These are phyloP conservation scores for Fulvia fulva DNA, from an alignment of 2,329 filamentous ascomycete species.

Conservation along the genomic window DNA sequence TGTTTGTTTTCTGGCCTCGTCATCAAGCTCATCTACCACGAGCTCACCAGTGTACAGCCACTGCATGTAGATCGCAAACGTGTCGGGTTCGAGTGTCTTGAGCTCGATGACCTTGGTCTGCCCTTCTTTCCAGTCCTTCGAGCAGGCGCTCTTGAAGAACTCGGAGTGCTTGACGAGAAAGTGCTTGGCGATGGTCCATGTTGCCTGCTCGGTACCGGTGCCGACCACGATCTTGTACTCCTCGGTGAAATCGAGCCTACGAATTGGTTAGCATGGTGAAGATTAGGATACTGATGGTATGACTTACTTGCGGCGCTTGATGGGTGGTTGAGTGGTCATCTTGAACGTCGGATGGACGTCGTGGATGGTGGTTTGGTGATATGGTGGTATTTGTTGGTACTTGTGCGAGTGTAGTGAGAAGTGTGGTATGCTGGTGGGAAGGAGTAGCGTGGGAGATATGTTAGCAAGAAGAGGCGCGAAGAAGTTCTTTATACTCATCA, in stretches of 20 bases:
- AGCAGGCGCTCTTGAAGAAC: conserved; percentile 5
- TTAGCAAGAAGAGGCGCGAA: not conserved
- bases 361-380: not conserved
- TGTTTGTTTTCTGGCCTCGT: not conserved
- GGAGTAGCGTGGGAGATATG: not conserved
- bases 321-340: not conserved
- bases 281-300: too few relatives aligned
- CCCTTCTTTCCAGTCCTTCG: conserved; percentile 3
- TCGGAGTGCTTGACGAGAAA: not conserved
- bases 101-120: conserved; percentile 7
- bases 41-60: conserved; percentile 11
- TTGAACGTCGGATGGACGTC: not conserved
- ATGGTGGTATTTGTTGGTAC: not conserved
- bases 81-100: not conserved
- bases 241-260: conserved; percentile 2
- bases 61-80: conserved; percentile 9
- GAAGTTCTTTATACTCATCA: too few relatives aligned
- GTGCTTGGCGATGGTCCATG: not conserved
- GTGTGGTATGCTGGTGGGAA: not conserved
- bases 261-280: not conserved
- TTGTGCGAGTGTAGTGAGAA: not conserved
- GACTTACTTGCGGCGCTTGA: conserved; percentile 11
- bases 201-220: not conserved
- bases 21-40: not conserved
- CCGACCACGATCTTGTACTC: conserved; percentile 4